A percentile compares a stretch with the other conserved stretches of the same genome.
Evolutionary conservation across 2,329 filamentous ascomycete species (phyloP).

Genomic region (Pyrenophora teres): DNA sequence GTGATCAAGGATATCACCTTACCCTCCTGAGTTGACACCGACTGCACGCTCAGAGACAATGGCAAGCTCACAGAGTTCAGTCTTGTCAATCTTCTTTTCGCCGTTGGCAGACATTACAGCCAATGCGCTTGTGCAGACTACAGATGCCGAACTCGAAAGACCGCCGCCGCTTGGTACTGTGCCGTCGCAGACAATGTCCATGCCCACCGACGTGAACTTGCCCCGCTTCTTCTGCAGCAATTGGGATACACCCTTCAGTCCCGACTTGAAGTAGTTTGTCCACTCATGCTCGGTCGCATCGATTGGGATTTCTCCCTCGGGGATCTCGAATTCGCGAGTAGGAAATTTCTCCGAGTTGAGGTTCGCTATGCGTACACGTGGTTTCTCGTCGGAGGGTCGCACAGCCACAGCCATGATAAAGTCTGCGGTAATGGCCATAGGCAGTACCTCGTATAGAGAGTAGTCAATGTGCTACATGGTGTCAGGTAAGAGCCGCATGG

Average conservation of each 20-base stretch:
- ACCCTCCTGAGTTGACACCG: slow-evolving; percentile 95
- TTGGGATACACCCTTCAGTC: slow-evolving; percentile 78
- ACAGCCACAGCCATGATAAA: slow-evolving; percentile 79
- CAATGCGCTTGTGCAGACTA: slow-evolving; percentile 87
- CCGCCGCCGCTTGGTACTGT: slow-evolving; percentile 91
- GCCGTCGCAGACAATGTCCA: slow-evolving; percentile 89
- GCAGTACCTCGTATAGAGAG: slow-evolving; percentile 91
- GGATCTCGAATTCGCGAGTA: slow-evolving; percentile 73
- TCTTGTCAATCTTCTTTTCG: slow-evolving; percentile 80
- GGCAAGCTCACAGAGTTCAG: slow-evolving; percentile 86
- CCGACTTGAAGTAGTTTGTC: slow-evolving; percentile 98
- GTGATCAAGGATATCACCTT: slow-evolving; percentile 38
- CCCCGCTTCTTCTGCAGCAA: slow-evolving; percentile 72
- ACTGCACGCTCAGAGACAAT: slow-evolving; percentile 94
- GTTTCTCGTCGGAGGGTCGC: slow-evolving; percentile 59
- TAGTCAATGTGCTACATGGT: slow-evolving; percentile 85
- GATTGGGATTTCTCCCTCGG: slow-evolving; percentile 65
- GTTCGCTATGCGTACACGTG: slow-evolving; percentile 77
- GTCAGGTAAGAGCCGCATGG: slow-evolving; percentile 17
- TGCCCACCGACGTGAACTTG: slow-evolving; percentile 70
- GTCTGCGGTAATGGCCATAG: slow-evolving; percentile 93
- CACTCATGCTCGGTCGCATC: slow-evolving; percentile 87
- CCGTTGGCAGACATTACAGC: slow-evolving; percentile 88
- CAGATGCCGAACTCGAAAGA: slow-evolving; percentile 89
- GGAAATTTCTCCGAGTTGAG: slow-evolving; percentile 77